phyloP scores from a whole-genome alignment of 1,139 yeast genomes.

The Hyphopichia pseudoburtonii region DNA sequence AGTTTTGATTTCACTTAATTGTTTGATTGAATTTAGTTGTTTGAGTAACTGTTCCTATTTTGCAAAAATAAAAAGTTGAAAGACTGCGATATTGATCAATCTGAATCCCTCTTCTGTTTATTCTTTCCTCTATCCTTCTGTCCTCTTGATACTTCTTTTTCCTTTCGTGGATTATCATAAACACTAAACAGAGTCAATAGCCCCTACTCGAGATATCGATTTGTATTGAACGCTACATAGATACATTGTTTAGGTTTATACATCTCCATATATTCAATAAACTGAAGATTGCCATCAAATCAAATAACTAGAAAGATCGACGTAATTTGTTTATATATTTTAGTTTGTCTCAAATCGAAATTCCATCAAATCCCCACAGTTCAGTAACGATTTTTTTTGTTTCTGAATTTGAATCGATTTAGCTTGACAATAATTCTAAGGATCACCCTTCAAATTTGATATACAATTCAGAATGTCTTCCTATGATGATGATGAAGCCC shows the following conservation, averaged over 20 bases:
- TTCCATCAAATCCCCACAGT: background rate
- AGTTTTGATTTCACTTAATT: too few species aligned
- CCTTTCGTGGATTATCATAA: too few species aligned
- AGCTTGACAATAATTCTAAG: background rate
- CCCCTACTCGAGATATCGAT: too few species aligned
- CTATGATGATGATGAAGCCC: slow-evolving; percentile 82
- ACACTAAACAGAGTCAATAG: too few species aligned
- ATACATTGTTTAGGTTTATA: slow-evolving; percentile 23
- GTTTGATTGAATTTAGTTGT: too few species aligned
- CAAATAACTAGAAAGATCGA: slow-evolving; percentile 11
- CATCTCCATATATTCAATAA: slow-evolving; percentile 19
- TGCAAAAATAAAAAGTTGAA: too few species aligned
- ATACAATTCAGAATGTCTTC: slow-evolving; percentile 45
- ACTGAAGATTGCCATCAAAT: slow-evolving; percentile 14
- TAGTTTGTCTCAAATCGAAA: slow-evolving; percentile 1
- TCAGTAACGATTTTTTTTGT: too few species aligned
- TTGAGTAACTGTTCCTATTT: too few species aligned
- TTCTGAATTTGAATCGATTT: background rate
- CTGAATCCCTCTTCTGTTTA: too few species aligned
- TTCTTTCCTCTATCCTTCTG: too few species aligned
- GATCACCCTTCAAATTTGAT: background rate
- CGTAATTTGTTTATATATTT: slow-evolving; percentile 9
- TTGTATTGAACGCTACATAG: slow-evolving; percentile 12
- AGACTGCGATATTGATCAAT: too few species aligned
- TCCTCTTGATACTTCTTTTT: too few species aligned